A percentile compares a stretch with the other conserved stretches of the same genome.
These are phyloP conservation scores for Populus ilicifolia DNA, from an alignment of 345 rosid genomes.

Conservation along the genomic window DNA sequence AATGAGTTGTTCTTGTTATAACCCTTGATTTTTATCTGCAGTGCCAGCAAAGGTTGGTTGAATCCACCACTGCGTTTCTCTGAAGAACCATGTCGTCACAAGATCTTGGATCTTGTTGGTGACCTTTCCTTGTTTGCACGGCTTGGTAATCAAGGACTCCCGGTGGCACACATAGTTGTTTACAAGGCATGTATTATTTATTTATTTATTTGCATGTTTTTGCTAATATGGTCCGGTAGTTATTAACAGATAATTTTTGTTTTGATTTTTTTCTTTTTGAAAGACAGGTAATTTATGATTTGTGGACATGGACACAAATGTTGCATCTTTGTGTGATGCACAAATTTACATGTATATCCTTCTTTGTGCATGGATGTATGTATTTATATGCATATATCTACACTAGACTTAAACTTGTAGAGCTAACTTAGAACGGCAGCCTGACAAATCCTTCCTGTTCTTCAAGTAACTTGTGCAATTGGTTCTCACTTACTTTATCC, in stretches of 20 bases:
- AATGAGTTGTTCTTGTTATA: not conserved
- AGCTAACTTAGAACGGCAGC: not conserved
- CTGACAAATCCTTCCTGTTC: not conserved
- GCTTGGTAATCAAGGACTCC: constrained; percentile 79
- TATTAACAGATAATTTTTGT: not conserved
- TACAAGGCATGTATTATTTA: constrained; percentile 47
- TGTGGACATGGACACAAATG: no score
- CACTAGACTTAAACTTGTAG: not conserved
- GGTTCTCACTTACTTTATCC: not conserved
- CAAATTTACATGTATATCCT: no score
- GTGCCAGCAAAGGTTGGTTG: constrained; percentile 78
- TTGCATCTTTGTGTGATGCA: no score
- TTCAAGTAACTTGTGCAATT: not conserved
- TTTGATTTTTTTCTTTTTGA: not conserved
- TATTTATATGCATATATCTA: not conserved
- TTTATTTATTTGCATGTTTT: not conserved
- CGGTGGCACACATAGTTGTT: constrained; percentile 66
- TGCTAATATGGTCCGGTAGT: not conserved
- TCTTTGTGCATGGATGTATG: not conserved
- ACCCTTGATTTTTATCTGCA: constrained; percentile 21
- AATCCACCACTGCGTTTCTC: constrained; percentile 68
- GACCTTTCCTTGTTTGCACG: constrained; percentile 72
- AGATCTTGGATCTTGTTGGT: constrained; percentile 79
- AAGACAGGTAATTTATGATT: no score
- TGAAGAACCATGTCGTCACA: constrained; percentile 84